Evolutionary conservation across 306 rosid genomes (phyloP).

Genomic region (Quercus alba): DNA sequence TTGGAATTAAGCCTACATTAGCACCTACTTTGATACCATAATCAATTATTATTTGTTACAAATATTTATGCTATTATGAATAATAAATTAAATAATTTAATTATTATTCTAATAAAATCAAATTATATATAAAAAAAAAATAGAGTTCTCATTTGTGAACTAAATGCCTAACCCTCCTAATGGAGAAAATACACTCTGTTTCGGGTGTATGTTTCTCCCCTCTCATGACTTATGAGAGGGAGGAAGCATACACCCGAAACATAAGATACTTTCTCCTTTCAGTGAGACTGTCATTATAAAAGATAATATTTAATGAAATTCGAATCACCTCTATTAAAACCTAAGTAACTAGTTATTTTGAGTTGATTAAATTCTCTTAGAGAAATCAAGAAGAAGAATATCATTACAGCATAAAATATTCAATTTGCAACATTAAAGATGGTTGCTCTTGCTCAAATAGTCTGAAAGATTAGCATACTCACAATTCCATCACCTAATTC

Average conservation of each 20-base stretch:
- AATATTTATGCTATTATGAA: too few species aligned
- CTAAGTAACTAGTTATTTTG: background rate
- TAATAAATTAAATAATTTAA: too few species aligned
- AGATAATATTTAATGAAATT: background rate
- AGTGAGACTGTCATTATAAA: background rate
- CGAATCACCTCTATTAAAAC: background rate
- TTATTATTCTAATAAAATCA: too few species aligned
- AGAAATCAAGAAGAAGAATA: too few species aligned
- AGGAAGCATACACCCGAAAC: too few species aligned
- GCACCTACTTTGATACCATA: too few species aligned
- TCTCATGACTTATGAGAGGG: rapidly evolving
- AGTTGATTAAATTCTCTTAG: too few species aligned
- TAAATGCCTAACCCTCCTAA: background rate
- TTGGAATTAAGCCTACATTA: background rate
- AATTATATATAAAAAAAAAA: too few species aligned
- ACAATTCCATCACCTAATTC: background rate
- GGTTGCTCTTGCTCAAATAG: background rate
- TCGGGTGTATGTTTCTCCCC: too few species aligned
- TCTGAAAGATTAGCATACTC: background rate
- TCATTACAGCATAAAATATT: too few species aligned
- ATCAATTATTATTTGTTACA: too few species aligned
- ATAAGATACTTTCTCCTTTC: rapidly evolving
- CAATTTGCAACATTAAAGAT: too few species aligned
- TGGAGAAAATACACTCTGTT: background rate
- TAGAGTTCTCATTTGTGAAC: background rate